Base-by-base conservation (phyloP, 768 basidiomycete genomes). In the Boletus reticulatus region DNA sequence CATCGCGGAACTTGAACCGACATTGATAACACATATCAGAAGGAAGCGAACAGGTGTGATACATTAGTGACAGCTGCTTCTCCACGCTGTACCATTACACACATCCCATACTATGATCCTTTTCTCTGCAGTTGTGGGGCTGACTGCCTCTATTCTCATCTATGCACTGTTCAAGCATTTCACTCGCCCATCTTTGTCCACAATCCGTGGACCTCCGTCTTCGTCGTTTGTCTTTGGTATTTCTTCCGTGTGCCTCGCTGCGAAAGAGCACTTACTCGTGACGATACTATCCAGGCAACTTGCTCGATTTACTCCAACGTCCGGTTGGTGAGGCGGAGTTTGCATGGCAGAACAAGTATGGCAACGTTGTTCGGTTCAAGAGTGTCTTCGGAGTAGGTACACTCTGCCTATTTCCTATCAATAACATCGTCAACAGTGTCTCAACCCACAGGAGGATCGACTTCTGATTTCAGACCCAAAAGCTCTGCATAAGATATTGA, bases 401-500 rank as follows among this genome's bases (percentile, higher is more conserved):
- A 10, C 9, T n/a, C 27, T 7, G 7, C 8, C 4, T 8, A 20
- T 54, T 19, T 43, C 41, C 27, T 4, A 19, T 12, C 17, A 22
- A 6, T 11, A n/a, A n/a, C 4, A 12, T 22, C 19, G 8, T 32
- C 8, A 19, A 41, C 8, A 42, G 8, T 9, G 14, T 42, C 13
- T 50, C 39, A 46, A 38, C 6, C 8, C 2, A 13, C 53, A 80
- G 80, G 75, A 77, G 57, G 73, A 80, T 55, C 70, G 72, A n/a
- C 73, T 82, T 3, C 56, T 81, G 43, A 54, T 81, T 1, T 63
- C 77, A 11, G 79, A 80, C 59, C 75, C 78, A 2, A 80, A 78
- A 60, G 80, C 79, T 4, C 20, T 70, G 14, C 69, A 62, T 19
- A 65, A 59, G 43, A 62, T 82, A 17, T 70, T 75, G 48, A 72